A percentile compares a stretch with the other conserved stretches of the same genome.
Evolutionary conservation across 2,329 filamentous ascomycete genomes (phyloP).

Genomic region (Trichoderma arundinaceum): DNA sequence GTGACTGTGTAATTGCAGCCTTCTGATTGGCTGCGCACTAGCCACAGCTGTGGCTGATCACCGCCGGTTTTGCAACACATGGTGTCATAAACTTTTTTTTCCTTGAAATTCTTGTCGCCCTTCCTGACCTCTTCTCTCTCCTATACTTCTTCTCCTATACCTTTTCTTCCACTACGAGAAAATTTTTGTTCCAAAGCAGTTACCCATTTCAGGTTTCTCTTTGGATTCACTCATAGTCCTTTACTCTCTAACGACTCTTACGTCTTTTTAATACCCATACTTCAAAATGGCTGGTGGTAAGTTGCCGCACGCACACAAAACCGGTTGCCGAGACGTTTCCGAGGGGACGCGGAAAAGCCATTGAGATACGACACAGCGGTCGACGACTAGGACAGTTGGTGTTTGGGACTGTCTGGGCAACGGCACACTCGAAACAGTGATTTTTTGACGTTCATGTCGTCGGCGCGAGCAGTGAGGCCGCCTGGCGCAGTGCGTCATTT

Average conservation of each 20-base stretch:
- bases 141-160: constrained; percentile 32
- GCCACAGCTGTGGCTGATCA: constrained; percentile 42
- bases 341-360: constrained; percentile 32
- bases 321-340: constrained; percentile 12
- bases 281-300: constrained; percentile 56
- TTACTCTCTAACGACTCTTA: constrained; percentile 31
- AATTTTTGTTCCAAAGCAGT: constrained; percentile 33
- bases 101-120: constrained; percentile 33
- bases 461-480: background rate
- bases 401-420: background rate
- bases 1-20: constrained; percentile 43
- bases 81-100: constrained; percentile 49
- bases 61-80: constrained; percentile 38
- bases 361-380: constrained; percentile 34
- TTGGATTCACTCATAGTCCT: constrained; percentile 29
- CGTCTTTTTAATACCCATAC: constrained; percentile 35
- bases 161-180: constrained; percentile 14
- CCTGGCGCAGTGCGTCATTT: constrained; percentile 33
- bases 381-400: constrained; percentile 14
- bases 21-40: constrained; percentile 46
- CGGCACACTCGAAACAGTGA: background rate
- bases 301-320: constrained; percentile 36
- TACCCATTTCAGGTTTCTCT: constrained; percentile 25
- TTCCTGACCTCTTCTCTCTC: background rate
- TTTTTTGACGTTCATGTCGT: background rate